Base-by-base conservation (phyloP, 192 early-diverging fungal genomes). In the Lunasporangiospora selenospora region DNA sequence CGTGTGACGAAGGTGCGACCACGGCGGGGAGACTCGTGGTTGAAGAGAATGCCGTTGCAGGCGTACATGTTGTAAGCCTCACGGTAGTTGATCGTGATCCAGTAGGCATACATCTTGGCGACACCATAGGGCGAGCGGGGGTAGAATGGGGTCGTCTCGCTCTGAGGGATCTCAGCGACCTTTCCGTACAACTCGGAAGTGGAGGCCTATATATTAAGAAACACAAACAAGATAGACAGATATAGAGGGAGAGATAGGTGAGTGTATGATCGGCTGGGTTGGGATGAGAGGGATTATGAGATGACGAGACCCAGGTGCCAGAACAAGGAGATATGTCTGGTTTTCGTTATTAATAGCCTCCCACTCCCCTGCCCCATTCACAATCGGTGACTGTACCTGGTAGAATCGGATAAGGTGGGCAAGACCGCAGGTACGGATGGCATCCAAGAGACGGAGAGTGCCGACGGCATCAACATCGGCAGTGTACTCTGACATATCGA, bases 141-240 rank as follows among this genome's bases (percentile, higher is more conserved):
- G 71, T 92, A 92, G 70, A 92, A 92, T 12, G 89, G 90, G 9
- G 90, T 91, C n/a, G 82, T 92, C 67, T 92, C 90, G 62, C 78
- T 87, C 64, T 91, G 89, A 23, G 89, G 89, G 16, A 85, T 89
- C 61, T 92, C 90, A 10, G 78, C 82, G 6, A 88, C 90, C 63
- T 90, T 91, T 52, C 90, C 90, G 57, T 90, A 91, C 37, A 91
- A 79, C 58, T 92, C 89, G 48, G 86, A 89, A 26, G 89, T 91
- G 38, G 83, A 86, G 12, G 89, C 90, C 85, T 84, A 59, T 59
- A 76, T 62, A 82, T 77, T 38, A 53, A 42, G n/a, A n/a, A n/a
- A n/a, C n/a, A n/a, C n/a, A n/a, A n/a, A n/a, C n/a, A n/a, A n/a
- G n/a, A n/a, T n/a, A n/a, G n/a, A n/a, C n/a, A n/a, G n/a, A n/a